These are phyloP conservation scores for Brachypodium distachyon DNA, from an alignment of 202 grass and related monocot species.

Conservation along the genomic window DNA sequence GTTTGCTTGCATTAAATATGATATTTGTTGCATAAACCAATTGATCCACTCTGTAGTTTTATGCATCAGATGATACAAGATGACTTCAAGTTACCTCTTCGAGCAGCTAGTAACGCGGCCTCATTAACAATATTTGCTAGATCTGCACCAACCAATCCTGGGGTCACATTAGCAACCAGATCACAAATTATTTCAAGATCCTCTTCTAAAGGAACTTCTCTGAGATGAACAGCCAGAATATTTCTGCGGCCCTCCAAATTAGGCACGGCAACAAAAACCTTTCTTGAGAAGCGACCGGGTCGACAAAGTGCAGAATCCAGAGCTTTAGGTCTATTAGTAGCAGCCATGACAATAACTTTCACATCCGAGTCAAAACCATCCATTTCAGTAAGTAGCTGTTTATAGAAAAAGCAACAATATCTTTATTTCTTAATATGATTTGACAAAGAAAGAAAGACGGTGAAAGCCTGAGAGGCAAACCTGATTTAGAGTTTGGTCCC, in stretches of 20 bases:
- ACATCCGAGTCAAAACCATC: conserved; percentile 89
- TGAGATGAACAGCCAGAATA: conserved; percentile 85
- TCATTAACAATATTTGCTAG: conserved; percentile 91
- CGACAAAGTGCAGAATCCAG: conserved; percentile 79
- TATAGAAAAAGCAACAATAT: conserved; percentile 27
- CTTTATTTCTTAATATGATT: conserved; percentile 5
- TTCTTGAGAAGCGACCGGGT: conserved; percentile 89
- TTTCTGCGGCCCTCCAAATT: conserved; percentile 75
- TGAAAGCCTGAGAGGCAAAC: conserved; percentile 15
- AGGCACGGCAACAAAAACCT: conserved; percentile 84
- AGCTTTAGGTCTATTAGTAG: conserved; percentile 85
- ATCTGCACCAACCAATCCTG: conserved; percentile 83
- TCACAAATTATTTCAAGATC: conserved; percentile 54
- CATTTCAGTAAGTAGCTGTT: conserved; percentile 90
- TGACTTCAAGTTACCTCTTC: conserved; percentile 55
- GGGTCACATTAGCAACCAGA: conserved; percentile 73
- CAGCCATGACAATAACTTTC: conserved; percentile 91
- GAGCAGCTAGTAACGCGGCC: conserved; percentile 72
- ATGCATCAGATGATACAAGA: conserved; percentile 4
- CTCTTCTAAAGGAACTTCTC: conserved; percentile 72
- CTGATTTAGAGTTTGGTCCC: conserved; percentile 97
- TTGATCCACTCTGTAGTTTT: background rate
- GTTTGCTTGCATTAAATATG: background rate
- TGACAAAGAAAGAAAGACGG: background rate
- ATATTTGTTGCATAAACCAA: conserved; percentile 13